Evolutionary conservation across 495 filamentous ascomycete species (phyloP).

Genomic region (Aspergillus heteromorphus): DNA sequence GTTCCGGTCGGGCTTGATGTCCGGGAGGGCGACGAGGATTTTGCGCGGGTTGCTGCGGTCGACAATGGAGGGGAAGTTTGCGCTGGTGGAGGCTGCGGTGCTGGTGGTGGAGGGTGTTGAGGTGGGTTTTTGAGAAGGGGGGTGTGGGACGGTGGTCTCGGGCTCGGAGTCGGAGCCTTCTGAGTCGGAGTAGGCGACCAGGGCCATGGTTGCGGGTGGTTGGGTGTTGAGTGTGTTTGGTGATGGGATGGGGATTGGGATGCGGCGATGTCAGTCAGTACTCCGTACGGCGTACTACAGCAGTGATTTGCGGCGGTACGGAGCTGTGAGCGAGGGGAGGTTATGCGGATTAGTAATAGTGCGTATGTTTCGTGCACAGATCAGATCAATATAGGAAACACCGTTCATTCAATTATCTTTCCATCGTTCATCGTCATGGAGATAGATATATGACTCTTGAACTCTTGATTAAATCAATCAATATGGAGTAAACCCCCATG

Average conservation of each 20-base stretch:
- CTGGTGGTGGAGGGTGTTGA: slow-evolving; percentile 36
- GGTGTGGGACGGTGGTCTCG: slow-evolving; percentile 23
- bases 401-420: too few relatives aligned
- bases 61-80: slow-evolving; percentile 46
- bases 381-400: too few relatives aligned
- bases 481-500: neutral
- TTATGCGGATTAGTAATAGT: neutral
- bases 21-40: slow-evolving; percentile 70
- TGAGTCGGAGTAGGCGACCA: slow-evolving; percentile 83
- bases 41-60: slow-evolving; percentile 75
- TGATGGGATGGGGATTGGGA: neutral
- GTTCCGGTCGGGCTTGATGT: slow-evolving; percentile 39
- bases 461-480: too few relatives aligned
- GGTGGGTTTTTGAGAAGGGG: slow-evolving; percentile 19
- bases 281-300: too few relatives aligned
- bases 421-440: too few relatives aligned
- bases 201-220: slow-evolving; percentile 49
- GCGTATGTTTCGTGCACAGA: too few relatives aligned
- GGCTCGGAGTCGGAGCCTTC: slow-evolving; percentile 65
- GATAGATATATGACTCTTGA: too few relatives aligned
- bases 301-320: neutral
- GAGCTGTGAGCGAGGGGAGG: neutral
- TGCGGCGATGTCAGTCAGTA: neutral
- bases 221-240: neutral
- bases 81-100: slow-evolving; percentile 44